Base-by-base conservation (phyloP, 441 rosid genomes). In the Hura crepitans region DNA sequence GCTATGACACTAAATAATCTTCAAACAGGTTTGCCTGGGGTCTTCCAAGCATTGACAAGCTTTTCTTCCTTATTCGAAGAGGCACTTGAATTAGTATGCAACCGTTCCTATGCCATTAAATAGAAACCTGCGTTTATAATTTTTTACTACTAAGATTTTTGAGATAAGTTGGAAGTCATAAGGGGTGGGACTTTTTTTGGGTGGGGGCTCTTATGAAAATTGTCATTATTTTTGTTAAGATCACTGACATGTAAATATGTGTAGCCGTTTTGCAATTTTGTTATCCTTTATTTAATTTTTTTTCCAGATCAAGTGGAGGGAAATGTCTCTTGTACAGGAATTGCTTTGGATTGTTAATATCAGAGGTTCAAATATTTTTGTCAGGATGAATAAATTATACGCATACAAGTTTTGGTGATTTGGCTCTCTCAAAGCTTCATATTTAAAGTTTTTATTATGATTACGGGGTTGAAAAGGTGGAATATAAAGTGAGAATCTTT, bases 11-110 rank as follows among this genome's bases (percentile, higher is more conserved):
- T 92, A 77, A 92, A 94, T 72, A 76, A 92, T 77, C 82, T 94
- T 51, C 97, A 92, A 80, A 88, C 99, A 0, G 99, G 97, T 15
- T 77, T 94, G 74, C 97, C 99, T 0, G 99, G 99, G 17, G 96
- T 94, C 56, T 94, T 92, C 74, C 96, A 85, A 80, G 97, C 99
- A 28, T 65, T 94, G 47, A 85, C 97, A 0, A 92, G 87, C 73
- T 94, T 94, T 76, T 92, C 99, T 56, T 76, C 86, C 70, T 77
- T 94, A 45, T 92, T 92, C 76, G 80, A 74, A 3, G 90, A 86
- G 78, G 84, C 84, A 62, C 91, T 94, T 4, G 86, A 83, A 13
- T 14, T 73, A 50, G 99, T 89, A 50, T 94, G 96, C 84, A 78
- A 77, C 69, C 81, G 83, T 25, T 92, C 97, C 51, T 92, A 92